These are phyloP conservation scores for Anthoceros angustus DNA, from an alignment of 225 moss, liverwort and hornwort genomes.

Conservation along the genomic window DNA sequence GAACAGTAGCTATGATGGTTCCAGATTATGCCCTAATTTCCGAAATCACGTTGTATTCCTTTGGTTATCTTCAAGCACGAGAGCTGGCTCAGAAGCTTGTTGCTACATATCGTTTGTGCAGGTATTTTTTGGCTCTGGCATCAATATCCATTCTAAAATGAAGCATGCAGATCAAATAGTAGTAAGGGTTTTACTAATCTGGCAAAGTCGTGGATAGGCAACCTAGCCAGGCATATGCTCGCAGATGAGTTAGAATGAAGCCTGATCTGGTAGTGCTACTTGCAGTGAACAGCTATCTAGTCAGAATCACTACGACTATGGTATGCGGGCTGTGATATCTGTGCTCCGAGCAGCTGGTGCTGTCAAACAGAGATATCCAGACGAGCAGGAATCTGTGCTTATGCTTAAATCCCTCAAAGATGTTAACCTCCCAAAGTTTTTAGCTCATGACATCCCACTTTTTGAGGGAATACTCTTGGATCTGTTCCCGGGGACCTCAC, in stretches of 20 bases:
- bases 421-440: slow-evolving; percentile 52
- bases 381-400: slow-evolving; percentile 43
- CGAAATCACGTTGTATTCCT: slow-evolving; percentile 50
- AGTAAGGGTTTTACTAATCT: not conserved
- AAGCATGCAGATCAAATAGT: not conserved
- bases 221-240: too few species aligned
- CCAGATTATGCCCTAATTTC: slow-evolving; percentile 62
- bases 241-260: not conserved
- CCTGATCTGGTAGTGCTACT: not conserved
- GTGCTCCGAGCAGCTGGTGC: slow-evolving; percentile 52
- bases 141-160: not conserved
- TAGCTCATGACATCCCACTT: slow-evolving; percentile 51
- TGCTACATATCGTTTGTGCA: slow-evolving; percentile 55
- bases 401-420: slow-evolving; percentile 53
- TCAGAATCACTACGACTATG: slow-evolving; percentile 64
- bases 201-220: not conserved
- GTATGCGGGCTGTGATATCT: slow-evolving; percentile 57
- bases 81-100: slow-evolving; percentile 51
- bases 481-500: slow-evolving; percentile 39
- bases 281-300: slow-evolving; percentile 47
- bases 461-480: slow-evolving; percentile 57
- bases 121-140: slow-evolving; percentile 18
- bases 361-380: slow-evolving; percentile 43
- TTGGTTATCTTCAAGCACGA: slow-evolving; percentile 48
- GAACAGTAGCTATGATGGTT: slow-evolving; percentile 74